Evolutionary conservation across 345 rosid species (phyloP).

Genomic region (Syzygium aromaticum): DNA sequence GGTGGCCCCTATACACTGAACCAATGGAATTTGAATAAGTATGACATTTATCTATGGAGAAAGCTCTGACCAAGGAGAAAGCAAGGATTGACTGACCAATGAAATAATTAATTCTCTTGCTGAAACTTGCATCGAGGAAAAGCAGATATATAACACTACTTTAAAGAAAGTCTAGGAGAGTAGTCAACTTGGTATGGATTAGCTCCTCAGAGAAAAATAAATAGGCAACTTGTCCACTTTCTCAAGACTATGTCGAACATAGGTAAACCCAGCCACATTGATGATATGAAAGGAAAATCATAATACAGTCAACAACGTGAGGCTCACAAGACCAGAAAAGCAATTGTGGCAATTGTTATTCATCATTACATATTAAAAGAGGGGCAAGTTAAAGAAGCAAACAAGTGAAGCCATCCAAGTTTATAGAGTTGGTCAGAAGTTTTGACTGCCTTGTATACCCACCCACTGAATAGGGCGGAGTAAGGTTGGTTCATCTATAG

Average conservation of each 20-base stretch:
- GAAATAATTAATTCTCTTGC: not conserved
- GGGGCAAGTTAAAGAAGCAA: not conserved
- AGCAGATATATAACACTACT: not conserved
- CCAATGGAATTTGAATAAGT: not conserved
- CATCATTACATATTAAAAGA: not conserved
- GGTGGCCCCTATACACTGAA: constrained; percentile 99
- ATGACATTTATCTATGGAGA: not conserved
- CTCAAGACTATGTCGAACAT: not conserved
- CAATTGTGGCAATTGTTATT: not conserved
- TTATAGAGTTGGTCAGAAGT: not conserved
- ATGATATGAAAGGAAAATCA: not conserved
- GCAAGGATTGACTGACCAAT: not conserved
- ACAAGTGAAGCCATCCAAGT: not conserved
- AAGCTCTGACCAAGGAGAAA: not conserved
- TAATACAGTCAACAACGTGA: not conserved
- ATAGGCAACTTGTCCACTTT: not conserved
- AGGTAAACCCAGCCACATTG: not conserved
- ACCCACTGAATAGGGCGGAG: not conserved
- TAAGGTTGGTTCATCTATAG: not conserved
- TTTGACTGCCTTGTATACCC: not conserved
- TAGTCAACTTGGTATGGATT: not conserved
- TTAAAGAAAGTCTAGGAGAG: not conserved
- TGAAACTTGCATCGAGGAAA: not conserved
- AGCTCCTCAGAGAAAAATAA: not conserved
- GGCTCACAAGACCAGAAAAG: not conserved